Evolutionary conservation across 2,329 filamentous ascomycete species (phyloP).

Genomic region (Phialocephala sp.): DNA sequence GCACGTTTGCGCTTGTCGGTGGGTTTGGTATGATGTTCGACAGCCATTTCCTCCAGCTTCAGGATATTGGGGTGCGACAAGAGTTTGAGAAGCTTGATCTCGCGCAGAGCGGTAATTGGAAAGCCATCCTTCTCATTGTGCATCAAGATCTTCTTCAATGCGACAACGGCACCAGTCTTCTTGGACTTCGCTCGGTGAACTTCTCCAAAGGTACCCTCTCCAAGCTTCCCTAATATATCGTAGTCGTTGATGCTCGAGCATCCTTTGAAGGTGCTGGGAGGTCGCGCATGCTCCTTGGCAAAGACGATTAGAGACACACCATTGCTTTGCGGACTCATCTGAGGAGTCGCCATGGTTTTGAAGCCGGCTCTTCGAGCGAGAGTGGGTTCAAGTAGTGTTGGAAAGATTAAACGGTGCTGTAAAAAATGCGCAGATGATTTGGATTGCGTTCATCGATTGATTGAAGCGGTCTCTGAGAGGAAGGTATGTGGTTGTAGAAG

Average conservation of each 20-base stretch:
- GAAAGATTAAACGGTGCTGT: background rate
- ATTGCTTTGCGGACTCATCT: slow-evolving; percentile 32
- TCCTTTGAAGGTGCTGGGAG: slow-evolving; percentile 72
- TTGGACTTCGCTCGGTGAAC: slow-evolving; percentile 87
- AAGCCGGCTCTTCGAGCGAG: background rate
- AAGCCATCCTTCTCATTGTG: slow-evolving; percentile 99
- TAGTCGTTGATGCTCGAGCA: slow-evolving; percentile 86
- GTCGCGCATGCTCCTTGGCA: slow-evolving; percentile 56
- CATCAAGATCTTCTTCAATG: slow-evolving; percentile 98
- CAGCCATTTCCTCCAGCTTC: slow-evolving; percentile 91
- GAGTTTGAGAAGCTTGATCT: slow-evolving; percentile 96
- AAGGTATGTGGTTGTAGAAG: background rate
- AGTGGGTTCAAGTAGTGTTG: background rate
- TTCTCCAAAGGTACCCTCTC: slow-evolving; percentile 97
- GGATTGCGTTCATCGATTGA: background rate
- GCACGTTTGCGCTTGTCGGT: slow-evolving; percentile 78
- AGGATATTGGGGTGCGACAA: slow-evolving; percentile 91
- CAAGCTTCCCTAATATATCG: slow-evolving; percentile 81
- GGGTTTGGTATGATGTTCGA: slow-evolving; percentile 69
- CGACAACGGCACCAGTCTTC: slow-evolving; percentile 76
- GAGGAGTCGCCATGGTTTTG: slow-evolving; percentile 18
- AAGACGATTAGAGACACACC: slow-evolving; percentile 59
- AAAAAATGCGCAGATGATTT: background rate
- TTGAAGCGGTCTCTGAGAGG: background rate
- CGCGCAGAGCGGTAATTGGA: slow-evolving; percentile 95